Conservation (phyloP, 192 early-diverging fungal species). For the Coemansia sp. region DNA sequence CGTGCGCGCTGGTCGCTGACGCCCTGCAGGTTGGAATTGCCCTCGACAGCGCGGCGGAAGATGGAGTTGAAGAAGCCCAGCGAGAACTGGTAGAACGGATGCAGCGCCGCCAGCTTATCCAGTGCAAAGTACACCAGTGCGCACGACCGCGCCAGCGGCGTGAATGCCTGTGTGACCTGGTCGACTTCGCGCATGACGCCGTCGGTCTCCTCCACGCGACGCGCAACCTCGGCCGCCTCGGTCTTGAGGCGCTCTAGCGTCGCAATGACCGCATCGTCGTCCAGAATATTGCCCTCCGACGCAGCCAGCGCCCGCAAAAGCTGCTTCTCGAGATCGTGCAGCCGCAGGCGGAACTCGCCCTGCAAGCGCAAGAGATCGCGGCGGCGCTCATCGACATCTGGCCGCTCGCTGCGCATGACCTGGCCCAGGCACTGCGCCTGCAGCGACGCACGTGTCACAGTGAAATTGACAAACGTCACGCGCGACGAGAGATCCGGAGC, state of each 20-base stretch:
- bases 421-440: constrained; percentile 97
- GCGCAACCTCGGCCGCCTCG: constrained; percentile 90
- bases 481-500: constrained; percentile 95
- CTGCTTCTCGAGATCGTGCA: constrained; percentile 90
- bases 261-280: constrained; percentile 91
- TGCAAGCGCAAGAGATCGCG: constrained; percentile 90
- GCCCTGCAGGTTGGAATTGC: constrained; percentile 60
- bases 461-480: constrained; percentile 99
- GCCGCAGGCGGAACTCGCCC: constrained; percentile 91
- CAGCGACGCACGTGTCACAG: constrained; percentile 90
- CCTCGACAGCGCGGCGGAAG: constrained; percentile 79
- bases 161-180: constrained; percentile 79
- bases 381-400: constrained; percentile 91
- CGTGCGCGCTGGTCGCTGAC: constrained; percentile 64
- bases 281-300: constrained; percentile 93
- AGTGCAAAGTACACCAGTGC: constrained; percentile 95
- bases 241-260: constrained; percentile 94
- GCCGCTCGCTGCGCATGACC: constrained; percentile 90
- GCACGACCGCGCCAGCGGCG: constrained; percentile 86
- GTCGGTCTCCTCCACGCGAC: constrained; percentile 92
- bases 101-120: constrained; percentile 82
- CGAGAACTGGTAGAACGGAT: constrained; percentile 99
- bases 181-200: constrained; percentile 94
- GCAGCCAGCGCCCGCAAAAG: constrained; percentile 90
- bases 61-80: constrained; percentile 93